Conservation (phyloP, 2,329 filamentous ascomycete species). For the Cucurbitaria berberidis region DNA sequence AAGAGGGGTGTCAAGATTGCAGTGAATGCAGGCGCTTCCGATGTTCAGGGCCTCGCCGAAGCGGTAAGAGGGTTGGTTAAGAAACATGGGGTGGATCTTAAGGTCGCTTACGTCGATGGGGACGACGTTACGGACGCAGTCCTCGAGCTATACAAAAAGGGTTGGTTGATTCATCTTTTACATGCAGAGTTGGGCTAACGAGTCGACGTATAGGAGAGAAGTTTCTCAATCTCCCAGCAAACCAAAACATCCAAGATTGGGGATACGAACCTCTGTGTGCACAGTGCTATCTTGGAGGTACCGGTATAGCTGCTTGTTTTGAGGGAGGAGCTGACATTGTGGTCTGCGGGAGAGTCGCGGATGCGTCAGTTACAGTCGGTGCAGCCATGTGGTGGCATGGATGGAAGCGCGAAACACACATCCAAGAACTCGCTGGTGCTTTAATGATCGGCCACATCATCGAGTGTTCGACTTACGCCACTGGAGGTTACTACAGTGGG, state of each 20-base stretch:
- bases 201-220: constrained; percentile 12
- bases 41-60: constrained; percentile 23
- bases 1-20: constrained; percentile 28
- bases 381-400: constrained; percentile 62
- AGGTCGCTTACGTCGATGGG: constrained; percentile 53
- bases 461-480: constrained; percentile 31
- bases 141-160: constrained; percentile 23
- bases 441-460: constrained; percentile 47
- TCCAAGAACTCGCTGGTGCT: constrained; percentile 56
- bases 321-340: constrained; percentile 32
- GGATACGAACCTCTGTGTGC: constrained; percentile 31
- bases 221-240: constrained; percentile 26
- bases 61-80: constrained; percentile 21
- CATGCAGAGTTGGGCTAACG: background rate
- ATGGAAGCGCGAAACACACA: constrained; percentile 55
- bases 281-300: constrained; percentile 34
- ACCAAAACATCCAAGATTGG: constrained; percentile 34
- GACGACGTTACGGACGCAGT: constrained; percentile 50
- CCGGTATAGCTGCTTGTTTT: constrained; percentile 30
- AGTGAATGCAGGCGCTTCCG: constrained; percentile 29
- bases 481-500: constrained; percentile 41
- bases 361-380: constrained; percentile 53
- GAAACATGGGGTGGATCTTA: constrained; percentile 36
- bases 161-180: background rate
- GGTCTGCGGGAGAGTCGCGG: constrained; percentile 29